Conservation (phyloP, 371 early-diverging fungal species). For the Gilbertella persicaria region DNA sequence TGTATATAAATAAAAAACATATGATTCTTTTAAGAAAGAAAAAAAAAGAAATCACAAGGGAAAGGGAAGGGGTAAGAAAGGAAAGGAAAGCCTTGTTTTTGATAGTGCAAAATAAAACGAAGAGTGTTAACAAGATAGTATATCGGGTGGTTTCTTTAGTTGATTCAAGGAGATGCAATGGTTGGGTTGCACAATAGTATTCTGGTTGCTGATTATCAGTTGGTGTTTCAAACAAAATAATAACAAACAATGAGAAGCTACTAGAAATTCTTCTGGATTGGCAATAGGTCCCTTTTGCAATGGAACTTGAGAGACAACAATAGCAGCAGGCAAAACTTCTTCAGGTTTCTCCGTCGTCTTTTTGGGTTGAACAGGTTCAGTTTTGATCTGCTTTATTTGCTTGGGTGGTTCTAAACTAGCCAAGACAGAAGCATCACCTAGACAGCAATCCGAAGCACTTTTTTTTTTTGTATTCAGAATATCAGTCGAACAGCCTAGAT, state of each 20-base stretch:
- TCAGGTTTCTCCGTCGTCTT: too few relatives aligned
- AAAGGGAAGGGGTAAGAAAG: slow-evolving; percentile 2
- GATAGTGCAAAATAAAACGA: neutral
- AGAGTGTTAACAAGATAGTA: neutral
- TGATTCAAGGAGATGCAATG: slow-evolving; percentile 2
- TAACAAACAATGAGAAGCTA: too few relatives aligned
- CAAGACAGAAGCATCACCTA: slow-evolving; percentile 36
- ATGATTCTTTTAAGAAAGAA: neutral
- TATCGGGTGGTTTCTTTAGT: slow-evolving; percentile 26
- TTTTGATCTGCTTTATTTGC: neutral
- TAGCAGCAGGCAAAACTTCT: too few relatives aligned
- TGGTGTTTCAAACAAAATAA: neutral
- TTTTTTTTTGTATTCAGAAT: slow-evolving; percentile 62
- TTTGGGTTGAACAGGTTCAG: neutral
- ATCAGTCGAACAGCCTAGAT: slow-evolving; percentile 58
- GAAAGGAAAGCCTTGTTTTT: slow-evolving; percentile 1
- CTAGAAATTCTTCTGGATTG: too few relatives aligned
- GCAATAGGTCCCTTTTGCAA: too few relatives aligned
- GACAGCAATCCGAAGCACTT: slow-evolving; percentile 68
- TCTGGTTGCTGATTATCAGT: neutral
- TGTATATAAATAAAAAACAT: neutral
- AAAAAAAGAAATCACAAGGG: slow-evolving; percentile 9
- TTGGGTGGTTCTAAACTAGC: slow-evolving; percentile 2
- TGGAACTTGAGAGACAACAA: too few relatives aligned
- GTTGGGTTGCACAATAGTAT: neutral